These are phyloP conservation scores for Penicillium nucicola DNA, from an alignment of 495 filamentous ascomycete species.

Conservation along the genomic window DNA sequence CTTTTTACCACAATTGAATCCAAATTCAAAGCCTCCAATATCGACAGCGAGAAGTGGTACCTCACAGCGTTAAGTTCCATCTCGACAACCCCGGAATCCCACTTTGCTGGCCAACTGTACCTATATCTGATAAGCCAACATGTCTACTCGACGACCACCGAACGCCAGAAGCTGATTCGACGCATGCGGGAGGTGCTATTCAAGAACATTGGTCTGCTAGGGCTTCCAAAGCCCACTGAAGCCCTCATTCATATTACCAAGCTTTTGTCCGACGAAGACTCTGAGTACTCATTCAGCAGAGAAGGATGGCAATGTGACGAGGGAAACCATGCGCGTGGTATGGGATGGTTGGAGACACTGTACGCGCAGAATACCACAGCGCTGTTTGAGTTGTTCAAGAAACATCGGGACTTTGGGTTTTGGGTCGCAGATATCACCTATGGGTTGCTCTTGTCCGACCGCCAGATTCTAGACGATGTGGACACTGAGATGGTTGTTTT, in stretches of 20 bases:
- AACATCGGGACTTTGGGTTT: constrained; percentile 13
- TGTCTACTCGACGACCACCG: constrained; percentile 20
- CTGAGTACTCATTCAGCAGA: constrained; percentile 35
- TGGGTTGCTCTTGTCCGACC: too few relatives aligned
- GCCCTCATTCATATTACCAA: constrained; percentile 36
- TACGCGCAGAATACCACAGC: constrained; percentile 17
- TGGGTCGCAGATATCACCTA: too few relatives aligned
- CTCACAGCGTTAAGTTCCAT: constrained; percentile 20
- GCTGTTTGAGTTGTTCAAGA: constrained; percentile 29
- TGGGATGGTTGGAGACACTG: constrained; percentile 32
- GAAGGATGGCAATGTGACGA: constrained; percentile 29
- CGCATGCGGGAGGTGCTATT: constrained; percentile 42
- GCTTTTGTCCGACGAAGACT: constrained; percentile 33
- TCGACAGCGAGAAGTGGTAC: constrained; percentile 20
- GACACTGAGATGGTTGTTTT: constrained; percentile 50
- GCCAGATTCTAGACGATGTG: constrained; percentile 35
- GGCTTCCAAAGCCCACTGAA: constrained; percentile 40
- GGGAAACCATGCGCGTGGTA: constrained; percentile 30
- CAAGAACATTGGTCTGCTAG: constrained; percentile 37
- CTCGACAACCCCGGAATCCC: constrained; percentile 30
- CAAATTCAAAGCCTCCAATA: constrained; percentile 9
- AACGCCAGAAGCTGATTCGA: constrained; percentile 33
- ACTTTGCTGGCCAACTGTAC: constrained; percentile 36
- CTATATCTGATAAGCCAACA: constrained; percentile 36
- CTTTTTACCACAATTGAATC: constrained; percentile 13